Evolutionary conservation across 768 basidiomycete species (phyloP).

Genomic region (Phanerodontia chrysosporium): DNA sequence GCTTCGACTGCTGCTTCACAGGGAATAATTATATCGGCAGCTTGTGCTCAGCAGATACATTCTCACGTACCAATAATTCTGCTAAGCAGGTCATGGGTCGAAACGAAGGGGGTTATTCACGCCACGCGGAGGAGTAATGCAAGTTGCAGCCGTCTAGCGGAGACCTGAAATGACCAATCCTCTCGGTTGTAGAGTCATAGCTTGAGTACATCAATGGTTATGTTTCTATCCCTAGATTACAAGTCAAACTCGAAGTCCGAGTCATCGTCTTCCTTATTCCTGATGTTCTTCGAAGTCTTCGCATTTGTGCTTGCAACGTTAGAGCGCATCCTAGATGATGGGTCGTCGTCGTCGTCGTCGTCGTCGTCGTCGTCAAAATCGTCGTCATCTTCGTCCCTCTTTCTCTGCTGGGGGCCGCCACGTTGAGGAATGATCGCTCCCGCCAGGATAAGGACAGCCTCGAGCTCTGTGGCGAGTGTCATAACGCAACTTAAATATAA

Average conservation of each 20-base stretch:
- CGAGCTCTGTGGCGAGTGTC: constrained; percentile 48
- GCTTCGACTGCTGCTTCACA: too few species aligned
- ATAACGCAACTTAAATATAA: constrained; percentile 9
- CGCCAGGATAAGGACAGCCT: constrained; percentile 61
- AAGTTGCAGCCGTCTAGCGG: too few species aligned
- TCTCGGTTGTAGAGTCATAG: too few species aligned
- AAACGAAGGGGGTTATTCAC: too few species aligned
- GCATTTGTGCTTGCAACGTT: constrained; percentile 54
- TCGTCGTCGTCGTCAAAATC: constrained; percentile 39
- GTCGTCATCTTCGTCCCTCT: constrained; percentile 26
- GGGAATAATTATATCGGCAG: too few species aligned
- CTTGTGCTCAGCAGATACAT: too few species aligned
- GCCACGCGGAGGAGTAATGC: too few species aligned
- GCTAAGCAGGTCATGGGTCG: too few species aligned
- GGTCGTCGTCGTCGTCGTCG: constrained; percentile 47
- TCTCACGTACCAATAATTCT: too few species aligned
- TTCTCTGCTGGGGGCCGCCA: constrained; percentile 31
- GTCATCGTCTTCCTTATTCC: constrained; percentile 64
- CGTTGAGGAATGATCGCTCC: constrained; percentile 61
- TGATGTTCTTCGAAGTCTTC: constrained; percentile 50
- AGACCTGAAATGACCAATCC: too few species aligned
- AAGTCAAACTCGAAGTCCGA: constrained; percentile 75
- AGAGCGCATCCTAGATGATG: constrained; percentile 53
- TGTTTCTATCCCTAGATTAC: constrained; percentile 12
- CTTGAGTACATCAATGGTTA: too few species aligned